These are phyloP conservation scores for Kockiozyma suomiensis DNA, from an alignment of 805 yeast genomes.

Conservation along the genomic window DNA sequence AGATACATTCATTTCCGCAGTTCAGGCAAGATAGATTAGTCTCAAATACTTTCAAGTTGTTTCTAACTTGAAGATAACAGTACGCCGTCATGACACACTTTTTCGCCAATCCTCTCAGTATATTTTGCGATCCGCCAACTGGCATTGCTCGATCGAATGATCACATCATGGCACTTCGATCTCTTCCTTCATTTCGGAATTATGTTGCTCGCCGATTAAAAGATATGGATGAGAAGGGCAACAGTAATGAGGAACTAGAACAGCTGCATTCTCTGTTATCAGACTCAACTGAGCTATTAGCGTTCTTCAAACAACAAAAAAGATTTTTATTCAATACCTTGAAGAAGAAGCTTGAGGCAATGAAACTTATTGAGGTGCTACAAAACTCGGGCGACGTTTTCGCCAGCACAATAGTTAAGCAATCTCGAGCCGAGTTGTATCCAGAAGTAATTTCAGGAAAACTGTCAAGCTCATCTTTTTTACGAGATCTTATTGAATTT, in stretches of 20 bases:
- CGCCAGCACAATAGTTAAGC: not conserved
- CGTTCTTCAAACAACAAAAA: not conserved
- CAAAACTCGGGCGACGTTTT: not conserved
- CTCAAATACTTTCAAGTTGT: too few relatives aligned
- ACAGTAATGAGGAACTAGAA: not conserved
- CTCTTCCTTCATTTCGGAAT: conserved; percentile 44
- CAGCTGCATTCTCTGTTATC: not conserved
- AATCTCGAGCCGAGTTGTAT: conserved; percentile 15
- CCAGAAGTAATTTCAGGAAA: conserved; percentile 20
- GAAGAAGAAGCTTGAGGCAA: not conserved
- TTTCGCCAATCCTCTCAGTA: conserved; percentile 44
- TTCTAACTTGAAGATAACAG: not conserved
- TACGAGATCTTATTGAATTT: conserved; percentile 2
- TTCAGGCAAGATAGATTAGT: conserved; percentile 30
- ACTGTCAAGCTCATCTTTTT: conserved; percentile 4
- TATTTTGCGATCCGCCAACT: conserved; percentile 29
- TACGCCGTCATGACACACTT: conserved; percentile 44
- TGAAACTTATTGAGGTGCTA: conserved; percentile 1
- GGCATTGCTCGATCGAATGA: conserved; percentile 15
- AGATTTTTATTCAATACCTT: not conserved
- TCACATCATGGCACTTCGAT: conserved; percentile 40
- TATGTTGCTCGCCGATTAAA: conserved; percentile 1
- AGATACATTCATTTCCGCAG: conserved; percentile 22
- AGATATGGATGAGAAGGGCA: not conserved
- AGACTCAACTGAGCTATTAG: not conserved